phyloP scores from a whole-genome alignment of 1,139 yeast genomes.

The Pichia kudriavzevii region DNA sequence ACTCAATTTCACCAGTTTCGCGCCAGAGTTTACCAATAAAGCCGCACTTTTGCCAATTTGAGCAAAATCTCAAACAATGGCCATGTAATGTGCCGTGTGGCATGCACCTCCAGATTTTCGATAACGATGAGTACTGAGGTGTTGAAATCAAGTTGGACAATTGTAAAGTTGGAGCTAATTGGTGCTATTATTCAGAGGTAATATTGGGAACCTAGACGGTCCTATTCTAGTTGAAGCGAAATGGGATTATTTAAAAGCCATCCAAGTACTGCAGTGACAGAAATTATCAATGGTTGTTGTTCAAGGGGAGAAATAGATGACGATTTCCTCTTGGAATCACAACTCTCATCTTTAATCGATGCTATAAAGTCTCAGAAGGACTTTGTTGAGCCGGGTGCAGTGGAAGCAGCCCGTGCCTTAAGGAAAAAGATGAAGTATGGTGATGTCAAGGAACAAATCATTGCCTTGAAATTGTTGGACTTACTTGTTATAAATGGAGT shows the following conservation, averaged over 20 bases:
- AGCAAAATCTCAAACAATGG: too few relatives aligned
- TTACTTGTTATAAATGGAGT: constrained; percentile 75
- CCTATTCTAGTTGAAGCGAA: too few relatives aligned
- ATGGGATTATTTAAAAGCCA: constrained; percentile 46
- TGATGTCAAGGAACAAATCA: constrained; percentile 45
- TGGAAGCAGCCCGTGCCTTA: constrained; percentile 85
- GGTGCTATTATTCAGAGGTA: too few relatives aligned
- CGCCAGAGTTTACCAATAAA: too few relatives aligned
- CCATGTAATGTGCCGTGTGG: too few relatives aligned
- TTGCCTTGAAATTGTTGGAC: constrained; percentile 67
- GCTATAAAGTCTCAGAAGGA: constrained; percentile 34
- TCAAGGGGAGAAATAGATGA: constrained; percentile 30
- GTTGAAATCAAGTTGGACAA: too few relatives aligned
- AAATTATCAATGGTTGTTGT: constrained; percentile 40
- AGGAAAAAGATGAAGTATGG: constrained; percentile 89
- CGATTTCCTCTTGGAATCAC: constrained; percentile 33
- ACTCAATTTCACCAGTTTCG: too few relatives aligned
- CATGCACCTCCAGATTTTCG: too few relatives aligned
- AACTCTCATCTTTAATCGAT: constrained; percentile 38
- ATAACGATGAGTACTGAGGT: too few relatives aligned
- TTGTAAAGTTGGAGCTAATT: too few relatives aligned
- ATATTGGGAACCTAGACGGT: too few relatives aligned
- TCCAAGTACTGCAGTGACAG: constrained; percentile 49
- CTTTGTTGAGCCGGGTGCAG: constrained; percentile 39
- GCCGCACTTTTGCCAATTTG: too few relatives aligned